Percentiles rank a stretch among this genome's conserved stretches.
These are phyloP conservation scores for Zymoseptoria passerinii DNA, from an alignment of 2,329 filamentous ascomycete species.

Conservation along the genomic window DNA sequence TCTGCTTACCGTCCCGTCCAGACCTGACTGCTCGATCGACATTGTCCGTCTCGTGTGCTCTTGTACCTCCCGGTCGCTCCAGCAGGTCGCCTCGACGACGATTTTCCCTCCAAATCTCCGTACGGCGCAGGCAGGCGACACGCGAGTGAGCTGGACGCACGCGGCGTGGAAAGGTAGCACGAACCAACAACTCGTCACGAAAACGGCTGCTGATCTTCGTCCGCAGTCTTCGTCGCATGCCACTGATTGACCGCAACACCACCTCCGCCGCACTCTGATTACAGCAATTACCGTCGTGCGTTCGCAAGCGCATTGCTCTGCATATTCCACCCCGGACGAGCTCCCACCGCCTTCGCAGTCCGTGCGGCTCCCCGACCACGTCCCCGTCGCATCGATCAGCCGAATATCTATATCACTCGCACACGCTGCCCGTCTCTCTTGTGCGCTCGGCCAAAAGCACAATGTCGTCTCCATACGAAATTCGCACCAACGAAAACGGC, in stretches of 20 bases:
- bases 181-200: conserved; percentile 4
- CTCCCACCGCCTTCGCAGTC: not conserved
- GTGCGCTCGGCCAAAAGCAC: conserved; percentile 3
- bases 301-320: conserved; percentile 4
- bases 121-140: not conserved
- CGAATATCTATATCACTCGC: not conserved
- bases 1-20: not conserved
- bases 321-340: conserved; percentile 1
- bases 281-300: conserved; percentile 1
- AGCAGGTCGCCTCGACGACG: not conserved
- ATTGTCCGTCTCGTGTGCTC: not conserved
- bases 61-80: not conserved
- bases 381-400: not conserved
- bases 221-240: conserved; percentile 5
- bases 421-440: not conserved
- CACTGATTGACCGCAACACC: conserved; percentile 2
- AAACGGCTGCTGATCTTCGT: conserved; percentile 3
- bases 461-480: conserved; percentile 57
- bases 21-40: not conserved
- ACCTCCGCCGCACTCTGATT: conserved; percentile 1
- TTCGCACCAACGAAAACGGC: conserved; percentile 56
- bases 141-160: not conserved
- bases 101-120: not conserved
- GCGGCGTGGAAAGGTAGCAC: conserved; percentile 1
- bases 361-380: not conserved